Conservation (phyloP, 768 basidiomycete genomes). For the Naganishia vishniacii region DNA sequence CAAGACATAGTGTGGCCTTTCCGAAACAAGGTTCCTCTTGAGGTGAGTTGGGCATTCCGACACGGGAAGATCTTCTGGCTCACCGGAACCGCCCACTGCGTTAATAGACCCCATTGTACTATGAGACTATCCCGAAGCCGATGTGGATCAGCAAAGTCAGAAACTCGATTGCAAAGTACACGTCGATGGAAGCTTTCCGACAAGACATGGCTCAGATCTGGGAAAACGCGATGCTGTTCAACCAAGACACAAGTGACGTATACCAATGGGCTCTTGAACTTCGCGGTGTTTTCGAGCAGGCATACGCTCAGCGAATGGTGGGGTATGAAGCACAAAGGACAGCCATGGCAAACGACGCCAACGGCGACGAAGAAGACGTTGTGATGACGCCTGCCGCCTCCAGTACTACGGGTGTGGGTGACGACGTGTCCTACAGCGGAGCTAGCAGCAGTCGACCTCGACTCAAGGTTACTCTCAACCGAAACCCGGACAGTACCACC, state of each 20-base stretch:
- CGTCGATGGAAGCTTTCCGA: constrained; percentile 64
- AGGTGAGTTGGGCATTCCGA: background rate
- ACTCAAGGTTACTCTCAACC: constrained; percentile 14
- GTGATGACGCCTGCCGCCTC: constrained; percentile 12
- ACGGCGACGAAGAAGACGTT: background rate
- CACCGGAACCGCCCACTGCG: constrained; percentile 40
- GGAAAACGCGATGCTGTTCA: constrained; percentile 85
- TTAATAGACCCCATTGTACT: constrained; percentile 72
- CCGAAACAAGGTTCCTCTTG: constrained; percentile 13
- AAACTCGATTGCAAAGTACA: constrained; percentile 62
- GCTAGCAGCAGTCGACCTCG: constrained; percentile 10
- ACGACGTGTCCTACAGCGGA: constrained; percentile 16
- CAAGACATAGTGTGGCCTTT: constrained; percentile 31
- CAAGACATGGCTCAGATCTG: constrained; percentile 89
- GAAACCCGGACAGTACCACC: background rate
- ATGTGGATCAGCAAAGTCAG: constrained; percentile 83
- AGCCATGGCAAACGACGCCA: background rate
- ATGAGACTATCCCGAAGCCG: constrained; percentile 75
- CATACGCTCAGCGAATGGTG: constrained; percentile 56
- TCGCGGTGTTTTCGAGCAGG: constrained; percentile 76
- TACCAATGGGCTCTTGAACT: constrained; percentile 90
- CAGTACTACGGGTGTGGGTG: constrained; percentile 4
- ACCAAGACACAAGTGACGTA: constrained; percentile 91
- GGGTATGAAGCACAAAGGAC: constrained; percentile 18
- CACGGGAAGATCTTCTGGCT: background rate